phyloP scores from a whole-genome alignment of 345 rosid genomes.

The Ricinus communis region DNA sequence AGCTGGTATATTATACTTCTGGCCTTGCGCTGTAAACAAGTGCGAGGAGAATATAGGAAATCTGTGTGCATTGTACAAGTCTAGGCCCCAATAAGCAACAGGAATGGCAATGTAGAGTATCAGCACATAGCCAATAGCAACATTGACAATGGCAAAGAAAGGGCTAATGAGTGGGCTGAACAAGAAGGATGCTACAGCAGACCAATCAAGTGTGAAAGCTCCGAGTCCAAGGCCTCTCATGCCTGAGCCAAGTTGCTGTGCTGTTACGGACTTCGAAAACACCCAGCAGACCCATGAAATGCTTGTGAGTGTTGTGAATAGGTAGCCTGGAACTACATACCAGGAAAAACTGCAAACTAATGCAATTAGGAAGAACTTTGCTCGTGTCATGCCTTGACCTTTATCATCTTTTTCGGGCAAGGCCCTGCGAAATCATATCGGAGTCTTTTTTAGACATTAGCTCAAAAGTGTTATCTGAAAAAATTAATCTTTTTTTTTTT shows the following conservation, averaged over 20 bases:
- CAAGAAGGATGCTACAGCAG: constrained; percentile 74
- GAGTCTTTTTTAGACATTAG: neutral
- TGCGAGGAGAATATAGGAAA: constrained; percentile 86
- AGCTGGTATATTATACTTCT: constrained; percentile 52
- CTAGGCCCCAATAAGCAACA: constrained; percentile 68
- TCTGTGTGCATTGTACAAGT: constrained; percentile 50
- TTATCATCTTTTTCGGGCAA: constrained; percentile 78
- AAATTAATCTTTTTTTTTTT: neutral
- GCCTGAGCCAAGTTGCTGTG: constrained; percentile 90
- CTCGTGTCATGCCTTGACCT: constrained; percentile 50
- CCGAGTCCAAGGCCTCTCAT: constrained; percentile 83
- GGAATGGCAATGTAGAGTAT: constrained; percentile 65
- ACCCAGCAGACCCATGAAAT: constrained; percentile 92
- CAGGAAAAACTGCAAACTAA: constrained; percentile 69
- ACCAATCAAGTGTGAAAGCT: constrained; percentile 83
- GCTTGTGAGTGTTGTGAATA: constrained; percentile 72
- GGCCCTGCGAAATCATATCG: constrained; percentile 49
- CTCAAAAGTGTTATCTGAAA: neutral
- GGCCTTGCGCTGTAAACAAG: constrained; percentile 67
- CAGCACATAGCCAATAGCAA: constrained; percentile 55
- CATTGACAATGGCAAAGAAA: constrained; percentile 80
- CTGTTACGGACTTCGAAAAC: constrained; percentile 71
- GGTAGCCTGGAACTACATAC: constrained; percentile 76
- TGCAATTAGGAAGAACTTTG: constrained; percentile 82
- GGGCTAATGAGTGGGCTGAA: constrained; percentile 81